Evolutionary conservation across 208 protist species (phyloP).

Genomic region (Trypanosoma avium): DNA sequence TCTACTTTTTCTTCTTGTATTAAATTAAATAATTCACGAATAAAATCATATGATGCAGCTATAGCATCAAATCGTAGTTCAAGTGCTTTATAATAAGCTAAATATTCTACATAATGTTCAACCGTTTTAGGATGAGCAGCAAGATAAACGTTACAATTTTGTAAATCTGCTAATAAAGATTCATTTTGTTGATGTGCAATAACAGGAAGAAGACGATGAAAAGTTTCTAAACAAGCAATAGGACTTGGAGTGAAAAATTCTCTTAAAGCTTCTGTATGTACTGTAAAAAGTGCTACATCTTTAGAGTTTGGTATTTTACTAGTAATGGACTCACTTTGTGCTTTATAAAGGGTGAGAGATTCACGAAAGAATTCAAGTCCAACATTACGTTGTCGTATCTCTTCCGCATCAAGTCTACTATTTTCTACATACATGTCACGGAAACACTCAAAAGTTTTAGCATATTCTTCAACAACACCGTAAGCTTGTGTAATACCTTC

Average conservation of each 20-base stretch:
- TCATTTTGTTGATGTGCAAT: conserved; percentile 90
- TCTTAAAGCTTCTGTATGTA: conserved; percentile 82
- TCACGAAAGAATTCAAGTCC: conserved; percentile 90
- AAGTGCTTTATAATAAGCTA: conserved; percentile 82
- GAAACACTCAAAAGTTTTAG: conserved; percentile 77
- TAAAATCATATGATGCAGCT: conserved; percentile 85
- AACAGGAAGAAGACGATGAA: conserved; percentile 90
- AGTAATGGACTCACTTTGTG: conserved; percentile 84
- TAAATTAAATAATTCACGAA: conserved; percentile 87
- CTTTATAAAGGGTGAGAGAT: conserved; percentile 80
- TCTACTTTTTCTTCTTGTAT: conserved; percentile 89
- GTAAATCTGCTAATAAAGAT: conserved; percentile 82
- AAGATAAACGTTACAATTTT: conserved; percentile 84
- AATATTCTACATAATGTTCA: conserved; percentile 92
- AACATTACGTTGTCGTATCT: conserved; percentile 50
- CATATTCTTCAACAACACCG: conserved; percentile 80
- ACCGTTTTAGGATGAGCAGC: conserved; percentile 80
- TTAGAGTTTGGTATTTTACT: conserved; percentile 83
- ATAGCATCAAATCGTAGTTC: conserved; percentile 80
- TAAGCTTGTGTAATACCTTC: conserved; percentile 70
- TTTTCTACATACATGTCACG: conserved; percentile 91
- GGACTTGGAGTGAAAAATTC: conserved; percentile 92
- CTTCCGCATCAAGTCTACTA: conserved; percentile 55
- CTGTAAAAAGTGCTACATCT: conserved; percentile 86
- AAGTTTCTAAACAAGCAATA: conserved; percentile 73